Evolutionary conservation across 2,329 filamentous ascomycete genomes (phyloP), one percentile per base, ranked within the genome.

Genomic region (Phyllosticta citrichinensis): DNA sequence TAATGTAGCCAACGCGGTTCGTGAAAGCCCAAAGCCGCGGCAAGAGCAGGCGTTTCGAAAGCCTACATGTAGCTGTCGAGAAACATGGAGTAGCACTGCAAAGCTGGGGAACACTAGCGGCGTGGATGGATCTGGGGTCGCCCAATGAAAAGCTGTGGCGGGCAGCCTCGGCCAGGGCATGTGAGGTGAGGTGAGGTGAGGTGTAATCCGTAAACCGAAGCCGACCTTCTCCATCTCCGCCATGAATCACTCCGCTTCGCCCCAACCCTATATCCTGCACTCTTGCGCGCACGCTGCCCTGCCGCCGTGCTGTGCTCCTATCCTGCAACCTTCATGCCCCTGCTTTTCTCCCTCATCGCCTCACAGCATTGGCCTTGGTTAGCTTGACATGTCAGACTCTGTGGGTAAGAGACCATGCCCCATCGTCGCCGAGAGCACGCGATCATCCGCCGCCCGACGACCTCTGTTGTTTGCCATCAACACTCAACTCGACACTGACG

Each of bases 311-410:
- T 47, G 40, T n/a, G 40, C 40, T 24, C 19, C 20, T 27, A 14
- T 53, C 22, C 24, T 20, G 22, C 54, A 33, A 55, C 54, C 25
- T 55, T 55, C 60, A 62, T 62, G 60, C 54, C n/a, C 55, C 24
- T 33, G 54, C 59, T 20, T 55, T 25, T 24, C 27, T 22, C 33
- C 35, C 11, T 35, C 27, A 35, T n/a, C 6, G 9, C 22, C 50
- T 14, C 55, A 27, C 17, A 51, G 55, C 55, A 62, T 62, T 62
- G 60, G 60, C 60, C 35, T 50, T 40, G 33, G 33, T 12, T 40
- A 40, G 33, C 33, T 40, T 61, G 60, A 61, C 54, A 62, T 62
- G 60, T 58, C 60, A 30, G 60, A 62, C 60, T 62, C 60, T 62
- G 60, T 62, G 60, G 60, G 60, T 62, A 58, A 54, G 60, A 51